Evolutionary conservation across 1,284 basidiomycete species (phyloP).

Genomic region (Hortiboletus rubellus): DNA sequence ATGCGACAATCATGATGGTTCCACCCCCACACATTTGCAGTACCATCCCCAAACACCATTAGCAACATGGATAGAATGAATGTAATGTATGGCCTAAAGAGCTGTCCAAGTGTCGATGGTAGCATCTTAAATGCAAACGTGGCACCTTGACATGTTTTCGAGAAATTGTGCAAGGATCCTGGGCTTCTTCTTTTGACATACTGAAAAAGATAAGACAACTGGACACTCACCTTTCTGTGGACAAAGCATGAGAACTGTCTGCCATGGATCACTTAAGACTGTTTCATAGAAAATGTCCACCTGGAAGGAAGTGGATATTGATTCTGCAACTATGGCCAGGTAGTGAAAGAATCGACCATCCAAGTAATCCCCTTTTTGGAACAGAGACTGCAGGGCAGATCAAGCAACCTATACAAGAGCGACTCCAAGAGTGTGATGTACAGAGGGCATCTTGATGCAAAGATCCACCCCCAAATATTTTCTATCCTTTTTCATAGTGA

Average conservation of each 20-base stretch:
- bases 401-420: not conserved
- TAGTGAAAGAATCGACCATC: slow-evolving; percentile 93
- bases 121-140: slow-evolving; percentile 96
- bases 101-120: slow-evolving; percentile 79
- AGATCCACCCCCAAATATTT: slow-evolving; percentile 76
- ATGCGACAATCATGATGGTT: not conserved
- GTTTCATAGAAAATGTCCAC: slow-evolving; percentile 66
- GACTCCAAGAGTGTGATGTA: slow-evolving; percentile 39
- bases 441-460: slow-evolving; percentile 84
- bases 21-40: slow-evolving; percentile 89
- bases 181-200: slow-evolving; percentile 5
- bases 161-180: slow-evolving; percentile 65
- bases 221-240: slow-evolving; percentile 52
- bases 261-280: slow-evolving; percentile 61
- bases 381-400: slow-evolving; percentile 54
- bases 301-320: slow-evolving; percentile 51
- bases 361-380: slow-evolving; percentile 95
- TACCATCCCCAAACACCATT: slow-evolving; percentile 85
- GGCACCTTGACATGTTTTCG: slow-evolving; percentile 85
- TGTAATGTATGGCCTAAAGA: slow-evolving; percentile 95
- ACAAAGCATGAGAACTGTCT: slow-evolving; percentile 65
- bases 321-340: slow-evolving; percentile 76
- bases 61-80: slow-evolving; percentile 87
- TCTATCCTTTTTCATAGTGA: slow-evolving; percentile 62
- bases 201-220: slow-evolving; percentile 19